Evolutionary conservation across 768 basidiomycete species (phyloP).

Genomic region (Termitomyces sp.): DNA sequence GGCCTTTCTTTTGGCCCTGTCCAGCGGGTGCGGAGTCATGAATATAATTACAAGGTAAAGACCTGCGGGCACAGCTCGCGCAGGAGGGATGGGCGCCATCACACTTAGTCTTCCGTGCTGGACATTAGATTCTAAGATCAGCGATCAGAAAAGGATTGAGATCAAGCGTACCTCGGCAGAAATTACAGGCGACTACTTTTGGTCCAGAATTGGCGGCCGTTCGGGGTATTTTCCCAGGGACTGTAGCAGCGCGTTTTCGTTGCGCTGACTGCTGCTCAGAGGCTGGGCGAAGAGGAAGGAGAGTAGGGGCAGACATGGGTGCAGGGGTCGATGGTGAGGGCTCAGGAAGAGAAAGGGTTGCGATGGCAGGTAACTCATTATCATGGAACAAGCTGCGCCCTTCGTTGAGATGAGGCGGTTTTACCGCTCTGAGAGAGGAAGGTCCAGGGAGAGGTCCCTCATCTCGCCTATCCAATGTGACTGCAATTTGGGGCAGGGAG

Average conservation of each 20-base stretch:
- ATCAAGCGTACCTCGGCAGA: slow-evolving; percentile 62
- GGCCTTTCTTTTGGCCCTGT: slow-evolving; percentile 38
- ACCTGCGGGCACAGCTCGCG: slow-evolving; percentile 74
- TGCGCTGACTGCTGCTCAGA: slow-evolving; percentile 64
- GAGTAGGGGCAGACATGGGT: slow-evolving; percentile 58
- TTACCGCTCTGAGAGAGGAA: slow-evolving; percentile 31
- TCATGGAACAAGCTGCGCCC: slow-evolving; percentile 46
- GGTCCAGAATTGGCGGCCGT: slow-evolving; percentile 65
- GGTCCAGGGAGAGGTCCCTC: slow-evolving; percentile 33
- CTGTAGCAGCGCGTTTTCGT: slow-evolving; percentile 64
- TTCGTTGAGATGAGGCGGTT: slow-evolving; percentile 25
- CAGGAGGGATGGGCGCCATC: slow-evolving; percentile 85
- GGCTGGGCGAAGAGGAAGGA: slow-evolving; percentile 61
- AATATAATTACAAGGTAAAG: slow-evolving; percentile 74
- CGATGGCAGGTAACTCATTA: slow-evolving; percentile 67
- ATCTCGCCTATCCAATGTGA: slow-evolving; percentile 41
- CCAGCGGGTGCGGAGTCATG: slow-evolving; percentile 46
- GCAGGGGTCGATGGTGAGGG: slow-evolving; percentile 47
- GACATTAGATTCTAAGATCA: not conserved
- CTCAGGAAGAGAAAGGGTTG: slow-evolving; percentile 59
- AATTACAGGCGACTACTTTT: slow-evolving; percentile 86
- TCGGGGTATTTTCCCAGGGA: slow-evolving; percentile 56
- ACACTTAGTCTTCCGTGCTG: slow-evolving; percentile 86
- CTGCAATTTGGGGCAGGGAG: slow-evolving; percentile 33
- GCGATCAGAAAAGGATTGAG: not conserved